Base-by-base conservation (phyloP, 2,329 filamentous ascomycete genomes). In the Botrytis squamosa region DNA sequence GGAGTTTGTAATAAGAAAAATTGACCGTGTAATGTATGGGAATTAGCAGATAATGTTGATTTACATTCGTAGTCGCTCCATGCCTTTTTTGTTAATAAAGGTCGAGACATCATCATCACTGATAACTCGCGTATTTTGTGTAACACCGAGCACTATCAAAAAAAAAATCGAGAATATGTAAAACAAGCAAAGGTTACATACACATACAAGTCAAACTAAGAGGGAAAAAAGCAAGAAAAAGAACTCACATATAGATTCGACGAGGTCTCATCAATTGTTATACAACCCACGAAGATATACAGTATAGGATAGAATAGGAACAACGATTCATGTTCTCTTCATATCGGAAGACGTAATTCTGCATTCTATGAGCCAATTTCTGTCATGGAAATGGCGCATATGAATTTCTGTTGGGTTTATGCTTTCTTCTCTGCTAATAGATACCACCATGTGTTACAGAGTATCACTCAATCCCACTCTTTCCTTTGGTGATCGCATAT, bases 1-100 rank as follows among this genome's bases (percentile, higher is more conserved):
- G 79, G 77, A 73, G 75, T 72, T 68, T 75, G 76, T 71, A 78
- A 73, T 78, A 70, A 71, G 74, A 77, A 71, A 60, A 60, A 33
- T 72, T 59, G 71, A 9, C 76, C 72, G 71, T 77, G 75, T 73
- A 77, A 73, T 57, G 72, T 60, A 60, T 74, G 40, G 52, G 46
- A 55, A 57, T 18, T 42, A 46, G 66, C 25, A 69, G 46, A 36
- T 59, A 49, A 18, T 33, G 52, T 38, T 18, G 57, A 57, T 33
- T 62, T 72, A 42, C 22, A 69, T 59, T 70, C 36, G 44, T 63
- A 63, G 57, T 55, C 63, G 65, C 40, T 69, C 42, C 63, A 38
- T 29, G 63, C n/a, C 29, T 70, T 70, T 70, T 73, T 46, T 20
- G 52, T 73, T 46, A 73, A 57, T 68, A 57, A 68, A 68, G 44